phyloP scores from a whole-genome alignment of 2,329 filamentous ascomycete genomes.

The Sclerotinia trifoliorum region DNA sequence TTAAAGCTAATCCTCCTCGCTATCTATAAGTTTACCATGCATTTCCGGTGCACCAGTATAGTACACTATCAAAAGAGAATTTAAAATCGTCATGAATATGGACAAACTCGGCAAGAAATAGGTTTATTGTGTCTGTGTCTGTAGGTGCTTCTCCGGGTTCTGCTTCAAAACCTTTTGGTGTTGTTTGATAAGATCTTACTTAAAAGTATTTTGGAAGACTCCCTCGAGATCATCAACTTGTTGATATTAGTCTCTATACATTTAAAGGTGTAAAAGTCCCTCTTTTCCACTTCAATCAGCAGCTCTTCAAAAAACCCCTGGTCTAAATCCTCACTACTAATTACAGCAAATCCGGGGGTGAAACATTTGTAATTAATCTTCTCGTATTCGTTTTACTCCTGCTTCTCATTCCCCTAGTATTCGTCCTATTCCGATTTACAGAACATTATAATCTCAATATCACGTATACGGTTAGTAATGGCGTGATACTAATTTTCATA shows the following conservation, averaged over 20 bases:
- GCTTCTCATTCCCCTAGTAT: constrained; percentile 26
- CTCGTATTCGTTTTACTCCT: constrained; percentile 11
- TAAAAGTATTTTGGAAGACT: not conserved
- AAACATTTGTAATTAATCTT: constrained; percentile 13
- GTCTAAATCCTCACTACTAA: constrained; percentile 5
- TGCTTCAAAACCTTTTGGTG: constrained; percentile 5
- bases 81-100: not conserved
- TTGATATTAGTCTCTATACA: not conserved
- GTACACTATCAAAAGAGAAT: constrained; percentile 11
- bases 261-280: constrained; percentile 2
- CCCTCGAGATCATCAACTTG: constrained; percentile 7
- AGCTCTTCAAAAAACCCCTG: constrained; percentile 9
- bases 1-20: not conserved
- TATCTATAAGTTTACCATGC: constrained; percentile 5
- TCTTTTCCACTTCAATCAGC: constrained; percentile 25
- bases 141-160: not conserved
- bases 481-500: constrained; percentile 30
- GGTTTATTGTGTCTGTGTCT: not conserved
- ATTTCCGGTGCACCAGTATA: constrained; percentile 8
- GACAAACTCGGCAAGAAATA: not conserved
- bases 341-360: constrained; percentile 22
- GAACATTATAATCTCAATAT: constrained; percentile 11
- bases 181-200: constrained; percentile 2
- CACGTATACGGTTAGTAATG: constrained; percentile 26
- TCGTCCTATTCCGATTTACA: constrained; percentile 25